These are phyloP conservation scores for Crataegus laevigata DNA, from an alignment of 306 rosid genomes.

Conservation along the genomic window DNA sequence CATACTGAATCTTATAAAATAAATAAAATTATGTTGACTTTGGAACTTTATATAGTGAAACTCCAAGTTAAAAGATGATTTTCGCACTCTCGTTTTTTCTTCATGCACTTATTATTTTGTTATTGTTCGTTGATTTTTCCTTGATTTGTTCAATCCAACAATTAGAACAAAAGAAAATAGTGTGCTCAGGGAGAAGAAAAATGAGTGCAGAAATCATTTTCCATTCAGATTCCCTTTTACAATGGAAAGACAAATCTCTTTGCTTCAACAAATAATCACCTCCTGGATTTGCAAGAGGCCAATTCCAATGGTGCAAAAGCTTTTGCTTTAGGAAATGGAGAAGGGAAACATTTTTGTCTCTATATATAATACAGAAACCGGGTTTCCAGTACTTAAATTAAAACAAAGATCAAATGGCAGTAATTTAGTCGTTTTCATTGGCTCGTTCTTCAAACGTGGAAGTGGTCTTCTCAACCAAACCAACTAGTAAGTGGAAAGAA, in stretches of 20 bases:
- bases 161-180: too few relatives aligned
- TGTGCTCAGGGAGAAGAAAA: too few relatives aligned
- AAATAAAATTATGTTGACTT: constrained; percentile 9
- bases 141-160: too few relatives aligned
- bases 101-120: too few relatives aligned
- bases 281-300: background rate
- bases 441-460: background rate
- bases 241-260: background rate
- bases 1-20: background rate
- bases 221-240: background rate
- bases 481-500: background rate
- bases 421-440: background rate
- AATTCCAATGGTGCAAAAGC: background rate
- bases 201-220: background rate
- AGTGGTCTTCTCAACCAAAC: background rate
- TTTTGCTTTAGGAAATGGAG: background rate
- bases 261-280: background rate
- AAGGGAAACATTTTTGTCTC: background rate
- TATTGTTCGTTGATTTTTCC: too few relatives aligned
- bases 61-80: background rate
- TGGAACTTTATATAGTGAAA: background rate
- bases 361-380: background rate
- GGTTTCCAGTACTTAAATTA: background rate
- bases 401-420: background rate
- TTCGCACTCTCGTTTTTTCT: too few relatives aligned